Percentiles rank a stretch among this genome's conserved stretches.
Conservation (phyloP, 495 filamentous ascomycete species). For the Penicillium maclennaniae region DNA sequence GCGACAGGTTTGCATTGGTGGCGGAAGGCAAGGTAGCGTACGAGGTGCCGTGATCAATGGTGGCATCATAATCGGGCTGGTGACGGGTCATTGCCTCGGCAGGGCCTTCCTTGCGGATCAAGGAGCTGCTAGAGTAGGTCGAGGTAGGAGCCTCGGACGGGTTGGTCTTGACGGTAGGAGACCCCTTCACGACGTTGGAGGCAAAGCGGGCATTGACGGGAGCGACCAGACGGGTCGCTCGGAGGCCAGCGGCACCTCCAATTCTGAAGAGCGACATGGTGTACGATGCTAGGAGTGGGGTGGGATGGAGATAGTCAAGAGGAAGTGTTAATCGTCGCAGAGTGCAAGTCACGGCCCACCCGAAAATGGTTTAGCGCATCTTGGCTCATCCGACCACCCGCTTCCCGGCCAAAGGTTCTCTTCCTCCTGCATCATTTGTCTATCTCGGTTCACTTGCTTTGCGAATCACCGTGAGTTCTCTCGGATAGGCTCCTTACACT, state of each 20-base stretch:
- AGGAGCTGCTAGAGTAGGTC: slow-evolving; percentile 34
- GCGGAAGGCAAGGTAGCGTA: slow-evolving; percentile 38
- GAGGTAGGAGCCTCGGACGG: slow-evolving; percentile 40
- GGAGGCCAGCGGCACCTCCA: slow-evolving; percentile 36
- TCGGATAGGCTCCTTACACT: background rate
- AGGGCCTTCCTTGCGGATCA: slow-evolving; percentile 53
- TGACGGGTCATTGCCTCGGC: slow-evolving; percentile 55
- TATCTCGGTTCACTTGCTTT: slow-evolving; percentile 33
- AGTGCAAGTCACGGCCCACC: slow-evolving; percentile 36
- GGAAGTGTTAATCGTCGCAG: slow-evolving; percentile 31
- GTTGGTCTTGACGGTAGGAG: slow-evolving; percentile 35
- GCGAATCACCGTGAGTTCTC: slow-evolving; percentile 32
- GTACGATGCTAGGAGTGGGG: slow-evolving; percentile 20
- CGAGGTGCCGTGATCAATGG: slow-evolving; percentile 78
- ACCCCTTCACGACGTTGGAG: slow-evolving; percentile 24
- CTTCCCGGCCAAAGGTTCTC: slow-evolving; percentile 32
- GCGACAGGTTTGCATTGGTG: slow-evolving; percentile 6
- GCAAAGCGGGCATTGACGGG: slow-evolving; percentile 38
- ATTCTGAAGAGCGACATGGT: slow-evolving; percentile 47
- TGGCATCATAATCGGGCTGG: slow-evolving; percentile 74
- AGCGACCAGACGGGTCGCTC: slow-evolving; percentile 29
- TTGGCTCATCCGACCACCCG: slow-evolving; percentile 44
- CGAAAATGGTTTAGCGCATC: slow-evolving; percentile 41
- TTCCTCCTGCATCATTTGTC: slow-evolving; percentile 35
- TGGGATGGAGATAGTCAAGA: slow-evolving; percentile 19